Percentiles rank a stretch among this genome's conserved stretches.
phyloP scores from a whole-genome alignment of 208 protist genomes.

The Leishmania mexicana region DNA sequence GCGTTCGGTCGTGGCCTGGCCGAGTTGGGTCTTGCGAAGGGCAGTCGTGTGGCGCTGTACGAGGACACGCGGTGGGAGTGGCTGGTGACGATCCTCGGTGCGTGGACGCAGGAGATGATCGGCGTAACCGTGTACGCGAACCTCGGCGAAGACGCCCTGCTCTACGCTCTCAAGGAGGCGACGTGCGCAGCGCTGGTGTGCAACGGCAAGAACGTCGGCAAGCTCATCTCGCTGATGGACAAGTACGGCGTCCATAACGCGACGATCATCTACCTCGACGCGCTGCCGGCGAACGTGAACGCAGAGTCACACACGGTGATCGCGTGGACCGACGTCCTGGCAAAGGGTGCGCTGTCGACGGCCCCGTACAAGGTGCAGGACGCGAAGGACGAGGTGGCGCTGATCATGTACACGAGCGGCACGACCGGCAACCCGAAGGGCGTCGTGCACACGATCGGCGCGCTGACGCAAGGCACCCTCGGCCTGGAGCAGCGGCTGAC shows the following conservation, averaged over 20 bases:
- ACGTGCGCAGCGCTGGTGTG: slow-evolving; percentile 72
- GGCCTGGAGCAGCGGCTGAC: slow-evolving; percentile 41
- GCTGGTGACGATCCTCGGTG: slow-evolving; percentile 62
- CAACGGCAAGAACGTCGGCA: slow-evolving; percentile 67
- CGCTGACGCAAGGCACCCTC: slow-evolving; percentile 45
- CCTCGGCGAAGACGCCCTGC: slow-evolving; percentile 77
- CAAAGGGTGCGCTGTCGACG: slow-evolving; percentile 35
- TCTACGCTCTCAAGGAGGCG: slow-evolving; percentile 81
- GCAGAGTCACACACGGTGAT: slow-evolving; percentile 28
- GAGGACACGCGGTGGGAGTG: slow-evolving; percentile 93
- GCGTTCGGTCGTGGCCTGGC: slow-evolving; percentile 64
- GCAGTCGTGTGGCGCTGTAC: slow-evolving; percentile 64
- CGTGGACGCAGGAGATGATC: slow-evolving; percentile 78
- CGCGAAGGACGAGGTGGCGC: slow-evolving; percentile 51
- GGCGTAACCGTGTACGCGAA: slow-evolving; percentile 86
- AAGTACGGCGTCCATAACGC: slow-evolving; percentile 12
- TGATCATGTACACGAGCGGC: slow-evolving; percentile 94
- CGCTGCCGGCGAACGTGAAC: slow-evolving; percentile 44
- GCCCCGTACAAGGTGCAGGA: slow-evolving; percentile 15
- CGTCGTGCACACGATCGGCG: slow-evolving; percentile 78
- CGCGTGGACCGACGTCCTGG: slow-evolving; percentile 60
- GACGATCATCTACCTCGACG: slow-evolving; percentile 72
- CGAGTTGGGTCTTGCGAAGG: slow-evolving; percentile 44
- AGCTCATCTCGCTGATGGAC: slow-evolving; percentile 40
- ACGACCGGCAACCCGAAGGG: slow-evolving; percentile 92